Percentiles rank a stretch among this genome's conserved stretches.
These are phyloP conservation scores for Komagataella phaffii DNA, from an alignment of 805 yeast species.

Conservation along the genomic window DNA sequence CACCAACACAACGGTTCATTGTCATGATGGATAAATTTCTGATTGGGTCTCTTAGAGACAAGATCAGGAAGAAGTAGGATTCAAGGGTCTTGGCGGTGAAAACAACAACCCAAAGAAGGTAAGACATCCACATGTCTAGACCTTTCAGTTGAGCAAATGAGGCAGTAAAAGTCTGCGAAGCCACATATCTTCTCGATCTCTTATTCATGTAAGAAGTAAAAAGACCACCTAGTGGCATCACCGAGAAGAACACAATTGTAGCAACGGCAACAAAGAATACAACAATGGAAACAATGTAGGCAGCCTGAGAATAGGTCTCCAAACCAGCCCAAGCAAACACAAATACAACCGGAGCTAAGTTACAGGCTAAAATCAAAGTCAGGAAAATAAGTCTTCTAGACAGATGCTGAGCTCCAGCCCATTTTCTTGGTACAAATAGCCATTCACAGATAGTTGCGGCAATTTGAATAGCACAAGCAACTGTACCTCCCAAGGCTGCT, in stretches of 20 bases:
- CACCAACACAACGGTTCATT: slow-evolving; percentile 89
- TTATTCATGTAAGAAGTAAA: slow-evolving; percentile 88
- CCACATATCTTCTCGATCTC: slow-evolving; percentile 75
- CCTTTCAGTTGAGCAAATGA: slow-evolving; percentile 72
- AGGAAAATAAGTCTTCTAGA: slow-evolving; percentile 77
- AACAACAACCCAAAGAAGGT: slow-evolving; percentile 78
- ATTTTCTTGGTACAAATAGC: slow-evolving; percentile 91
- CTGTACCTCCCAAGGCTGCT: slow-evolving; percentile 82
- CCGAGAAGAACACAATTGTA: slow-evolving; percentile 73
- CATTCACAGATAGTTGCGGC: slow-evolving; percentile 85
- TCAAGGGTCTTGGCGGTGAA: slow-evolving; percentile 82
- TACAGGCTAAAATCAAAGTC: slow-evolving; percentile 47
- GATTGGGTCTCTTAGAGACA: slow-evolving; percentile 89
- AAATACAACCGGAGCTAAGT: slow-evolving; percentile 79
- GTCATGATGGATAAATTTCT: slow-evolving; percentile 72
- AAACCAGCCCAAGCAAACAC: slow-evolving; percentile 72
- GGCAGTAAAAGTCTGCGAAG: slow-evolving; percentile 94
- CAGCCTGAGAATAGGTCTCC: slow-evolving; percentile 52
- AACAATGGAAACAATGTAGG: slow-evolving; percentile 69
- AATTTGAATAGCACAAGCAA: slow-evolving; percentile 74
- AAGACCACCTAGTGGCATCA: slow-evolving; percentile 95
- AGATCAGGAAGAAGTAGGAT: slow-evolving; percentile 83
- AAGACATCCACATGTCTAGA: slow-evolving; percentile 93
- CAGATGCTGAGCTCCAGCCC: slow-evolving; percentile 99
- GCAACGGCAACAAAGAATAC: slow-evolving; percentile 81